phyloP scores from a whole-genome alignment of 345 rosid genomes.

The Gossypium rotundifolium region DNA sequence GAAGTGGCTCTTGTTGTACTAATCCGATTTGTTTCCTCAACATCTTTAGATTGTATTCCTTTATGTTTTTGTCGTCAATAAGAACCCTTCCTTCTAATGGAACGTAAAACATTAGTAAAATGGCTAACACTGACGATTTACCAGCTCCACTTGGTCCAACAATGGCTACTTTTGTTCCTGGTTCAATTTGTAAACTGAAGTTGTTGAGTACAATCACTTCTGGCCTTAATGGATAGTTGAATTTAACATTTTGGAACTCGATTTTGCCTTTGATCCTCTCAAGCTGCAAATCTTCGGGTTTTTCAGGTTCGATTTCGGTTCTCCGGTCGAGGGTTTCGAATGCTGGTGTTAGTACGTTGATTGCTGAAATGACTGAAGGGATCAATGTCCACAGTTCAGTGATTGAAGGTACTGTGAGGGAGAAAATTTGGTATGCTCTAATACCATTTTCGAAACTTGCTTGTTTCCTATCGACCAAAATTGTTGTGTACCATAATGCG shows the following conservation, averaged over 20 bases:
- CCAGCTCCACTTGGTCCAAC: slow-evolving; percentile 69
- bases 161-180: slow-evolving; percentile 41
- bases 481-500: slow-evolving; percentile 59
- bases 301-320: slow-evolving; percentile 48
- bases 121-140: slow-evolving; percentile 56
- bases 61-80: slow-evolving; percentile 34
- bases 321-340: slow-evolving; percentile 47
- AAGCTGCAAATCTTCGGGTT: slow-evolving; percentile 15
- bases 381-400: slow-evolving; percentile 66
- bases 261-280: slow-evolving; percentile 29
- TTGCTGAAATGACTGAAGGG: slow-evolving; percentile 50
- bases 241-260: slow-evolving; percentile 39
- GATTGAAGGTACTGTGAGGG: slow-evolving; percentile 64
- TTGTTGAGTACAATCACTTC: slow-evolving; percentile 45
- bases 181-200: slow-evolving; percentile 43
- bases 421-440: slow-evolving; percentile 63
- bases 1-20: slow-evolving; percentile 58
- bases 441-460: slow-evolving; percentile 40
- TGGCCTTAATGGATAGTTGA: slow-evolving; percentile 51
- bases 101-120: slow-evolving; percentile 47
- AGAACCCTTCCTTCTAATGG: slow-evolving; percentile 33
- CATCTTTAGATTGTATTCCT: slow-evolving; percentile 33
- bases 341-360: slow-evolving; percentile 42
- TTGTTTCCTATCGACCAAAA: slow-evolving; percentile 28
- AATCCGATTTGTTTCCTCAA: slow-evolving; percentile 44